These are phyloP conservation scores for Neurospora cerealis DNA, from an alignment of 495 filamentous ascomycete species.

Conservation along the genomic window DNA sequence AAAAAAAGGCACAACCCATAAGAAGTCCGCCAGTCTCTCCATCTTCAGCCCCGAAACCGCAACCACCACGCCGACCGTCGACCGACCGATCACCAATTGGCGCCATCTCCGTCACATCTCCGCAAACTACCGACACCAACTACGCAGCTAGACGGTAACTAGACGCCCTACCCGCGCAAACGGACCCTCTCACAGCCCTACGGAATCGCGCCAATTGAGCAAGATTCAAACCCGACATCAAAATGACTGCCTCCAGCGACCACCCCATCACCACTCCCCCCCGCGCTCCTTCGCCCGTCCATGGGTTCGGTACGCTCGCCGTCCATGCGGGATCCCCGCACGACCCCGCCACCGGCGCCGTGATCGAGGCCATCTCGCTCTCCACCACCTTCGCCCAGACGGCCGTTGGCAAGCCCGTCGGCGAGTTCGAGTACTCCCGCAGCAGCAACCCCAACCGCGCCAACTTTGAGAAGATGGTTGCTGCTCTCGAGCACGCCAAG, in stretches of 20 bases:
- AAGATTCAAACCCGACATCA: not conserved
- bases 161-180: not conserved
- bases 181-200: not conserved
- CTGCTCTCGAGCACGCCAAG: slow-evolving; percentile 83
- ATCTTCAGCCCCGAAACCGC: not conserved
- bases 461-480: slow-evolving; percentile 87
- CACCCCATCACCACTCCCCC: slow-evolving; percentile 34
- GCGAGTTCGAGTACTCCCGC: slow-evolving; percentile 80
- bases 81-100: not conserved
- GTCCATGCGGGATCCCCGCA: slow-evolving; percentile 88
- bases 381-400: slow-evolving; percentile 90
- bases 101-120: not conserved
- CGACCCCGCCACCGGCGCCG: slow-evolving; percentile 84
- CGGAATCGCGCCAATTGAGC: not conserved
- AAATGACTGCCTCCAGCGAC: slow-evolving; percentile 31
- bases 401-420: slow-evolving; percentile 74
- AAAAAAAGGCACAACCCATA: slow-evolving; percentile 1
- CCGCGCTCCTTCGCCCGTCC: slow-evolving; percentile 27
- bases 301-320: slow-evolving; percentile 81
- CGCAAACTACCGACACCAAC: not conserved
- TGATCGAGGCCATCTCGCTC: slow-evolving; percentile 91
- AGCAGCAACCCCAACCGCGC: slow-evolving; percentile 88
- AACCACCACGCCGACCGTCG: not conserved
- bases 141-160: not conserved
- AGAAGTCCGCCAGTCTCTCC: not conserved